phyloP scores from a whole-genome alignment of 2,329 filamentous ascomycete genomes.

The Sporothrix pseudoabietina region DNA sequence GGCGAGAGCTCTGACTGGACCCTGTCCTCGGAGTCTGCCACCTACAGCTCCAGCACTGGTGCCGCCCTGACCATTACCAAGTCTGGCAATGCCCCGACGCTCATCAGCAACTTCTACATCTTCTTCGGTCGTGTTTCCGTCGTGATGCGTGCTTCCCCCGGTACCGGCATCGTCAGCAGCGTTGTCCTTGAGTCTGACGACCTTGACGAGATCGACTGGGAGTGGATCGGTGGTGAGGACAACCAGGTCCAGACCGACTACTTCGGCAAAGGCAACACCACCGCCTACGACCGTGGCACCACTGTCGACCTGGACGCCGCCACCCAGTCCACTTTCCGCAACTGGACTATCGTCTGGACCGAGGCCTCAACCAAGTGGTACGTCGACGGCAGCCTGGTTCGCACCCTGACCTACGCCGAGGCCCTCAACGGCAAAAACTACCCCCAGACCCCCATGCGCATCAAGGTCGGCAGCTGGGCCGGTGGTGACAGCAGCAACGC shows the following conservation, averaged over 20 bases:
- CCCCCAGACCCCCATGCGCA: slow-evolving; percentile 60
- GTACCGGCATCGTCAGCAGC: slow-evolving; percentile 53
- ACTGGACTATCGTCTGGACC: slow-evolving; percentile 62
- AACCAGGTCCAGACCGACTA: slow-evolving; percentile 53
- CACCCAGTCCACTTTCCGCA: slow-evolving; percentile 53
- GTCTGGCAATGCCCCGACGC: slow-evolving; percentile 49
- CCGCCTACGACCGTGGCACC: slow-evolving; percentile 46
- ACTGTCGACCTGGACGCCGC: slow-evolving; percentile 48
- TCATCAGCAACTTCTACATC: slow-evolving; percentile 52
- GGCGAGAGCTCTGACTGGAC: slow-evolving; percentile 28
- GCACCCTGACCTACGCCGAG: slow-evolving; percentile 53
- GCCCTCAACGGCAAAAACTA: slow-evolving; percentile 50
- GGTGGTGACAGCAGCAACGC: slow-evolving; percentile 36
- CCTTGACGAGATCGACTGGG: slow-evolving; percentile 58
- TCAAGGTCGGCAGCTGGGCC: slow-evolving; percentile 52
- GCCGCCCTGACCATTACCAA: slow-evolving; percentile 27
- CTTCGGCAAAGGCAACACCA: slow-evolving; percentile 57
- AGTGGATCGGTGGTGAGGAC: slow-evolving; percentile 42
- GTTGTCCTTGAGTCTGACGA: slow-evolving; percentile 55
- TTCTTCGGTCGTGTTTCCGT: slow-evolving; percentile 52
- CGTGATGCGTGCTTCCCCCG: slow-evolving; percentile 50
- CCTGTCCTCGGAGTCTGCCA: not conserved
- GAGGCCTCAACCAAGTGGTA: slow-evolving; percentile 53
- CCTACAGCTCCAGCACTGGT: slow-evolving; percentile 27
- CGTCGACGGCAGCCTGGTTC: slow-evolving; percentile 58